Evolutionary conservation across 2,329 filamentous ascomycete genomes (phyloP), one percentile per base, ranked within the genome.

Genomic region (Orbilia brochopaga): DNA sequence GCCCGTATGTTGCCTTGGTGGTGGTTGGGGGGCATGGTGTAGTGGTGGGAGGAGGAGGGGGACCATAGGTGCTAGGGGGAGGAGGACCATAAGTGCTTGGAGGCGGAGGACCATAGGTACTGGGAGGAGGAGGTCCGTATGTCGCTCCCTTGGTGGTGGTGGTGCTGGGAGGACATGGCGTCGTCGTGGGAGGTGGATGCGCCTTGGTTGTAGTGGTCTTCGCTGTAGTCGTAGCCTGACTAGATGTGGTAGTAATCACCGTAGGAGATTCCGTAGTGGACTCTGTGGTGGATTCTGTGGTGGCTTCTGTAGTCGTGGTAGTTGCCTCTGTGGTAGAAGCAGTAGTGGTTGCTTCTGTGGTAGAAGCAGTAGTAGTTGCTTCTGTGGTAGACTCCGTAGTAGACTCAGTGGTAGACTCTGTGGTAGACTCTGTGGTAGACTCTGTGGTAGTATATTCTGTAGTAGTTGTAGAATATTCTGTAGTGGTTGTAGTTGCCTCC

Each of bases 51-150:
- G 48, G 32, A 23, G 30, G 30, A 11, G 48, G 50, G 17, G 58
- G 58, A 23, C 30, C 50, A 24, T 52, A 53, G n/a, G 58, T 42
- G 10, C 10, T 30, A 11, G 54, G 54, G 13, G 54, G 54, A 17
- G 54, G 54, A 10, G 54, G 35, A 19, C 11, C 17, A 19, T 44
- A 57, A 13, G 54, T 44, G 30, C 3, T 5, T 7, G 54, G 37
- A 10, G 35, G 37, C 24, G 54, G 54, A 1, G 32, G 32, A n/a
- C 30, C 21, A 17, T 42, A 57, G 40, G 32, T 17, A 17, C 17
- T 5, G 11, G 46, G 46, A 23, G 46, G 46, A 27, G 55, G 55
- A 48, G 55, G 55, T 11, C 32, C 24, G 51, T 35, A 32, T n/a
- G 59, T 63, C n/a, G 50, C 55, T 42, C 7, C 7, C 32, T 37